These are phyloP conservation scores for Scheffersomyces titani DNA, from an alignment of 1,139 yeast genomes.

Conservation along the genomic window DNA sequence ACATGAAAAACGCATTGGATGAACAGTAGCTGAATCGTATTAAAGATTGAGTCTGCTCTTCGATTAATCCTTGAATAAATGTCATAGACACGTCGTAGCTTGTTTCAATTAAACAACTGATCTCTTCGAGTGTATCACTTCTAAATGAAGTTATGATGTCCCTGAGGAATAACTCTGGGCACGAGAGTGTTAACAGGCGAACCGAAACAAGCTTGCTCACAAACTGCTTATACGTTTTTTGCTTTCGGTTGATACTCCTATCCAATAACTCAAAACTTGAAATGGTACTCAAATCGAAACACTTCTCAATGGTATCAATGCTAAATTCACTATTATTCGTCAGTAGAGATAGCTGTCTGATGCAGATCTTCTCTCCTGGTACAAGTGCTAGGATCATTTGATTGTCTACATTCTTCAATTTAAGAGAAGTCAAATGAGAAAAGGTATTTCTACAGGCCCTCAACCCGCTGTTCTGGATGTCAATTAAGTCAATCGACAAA, in stretches of 20 bases:
- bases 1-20: neutral
- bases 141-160: neutral
- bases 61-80: neutral
- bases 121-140: neutral
- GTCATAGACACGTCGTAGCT: neutral
- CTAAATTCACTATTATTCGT: neutral
- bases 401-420: neutral
- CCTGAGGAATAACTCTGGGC: neutral
- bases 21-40: neutral
- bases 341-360: neutral
- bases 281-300: neutral
- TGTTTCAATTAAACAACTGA: neutral
- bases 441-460: neutral
- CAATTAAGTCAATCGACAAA: neutral
- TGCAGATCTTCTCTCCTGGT: neutral
- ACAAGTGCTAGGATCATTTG: neutral
- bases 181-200: neutral
- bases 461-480: neutral
- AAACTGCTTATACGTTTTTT: neutral
- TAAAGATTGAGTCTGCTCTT: neutral
- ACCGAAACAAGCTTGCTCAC: conserved; percentile 2
- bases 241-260: neutral
- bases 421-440: neutral
- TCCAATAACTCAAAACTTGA: neutral
- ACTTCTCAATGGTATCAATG: neutral